Evolutionary conservation across 352 stramenopile genomes (phyloP), one percentile per base, ranked within the genome.

Genomic region (Pythium dissotocum): DNA sequence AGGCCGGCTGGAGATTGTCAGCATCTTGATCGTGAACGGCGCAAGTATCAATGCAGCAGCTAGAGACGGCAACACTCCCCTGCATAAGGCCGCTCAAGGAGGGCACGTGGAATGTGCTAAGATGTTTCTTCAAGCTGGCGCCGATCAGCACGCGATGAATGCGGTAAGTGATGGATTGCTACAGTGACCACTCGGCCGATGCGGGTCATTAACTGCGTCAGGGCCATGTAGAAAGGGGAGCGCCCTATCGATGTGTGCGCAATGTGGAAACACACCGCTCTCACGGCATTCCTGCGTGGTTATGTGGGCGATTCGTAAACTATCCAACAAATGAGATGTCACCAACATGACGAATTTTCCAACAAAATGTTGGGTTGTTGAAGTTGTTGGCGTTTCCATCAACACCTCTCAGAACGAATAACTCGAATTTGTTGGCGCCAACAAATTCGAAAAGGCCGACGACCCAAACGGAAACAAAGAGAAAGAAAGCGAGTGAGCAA

Each of bases 31-130:
- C 2, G 44, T 56, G 4, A 21, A 56, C 21, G 68, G 63, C 8
- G 68, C 58, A 4, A 24, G 40, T 12, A 46, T 65, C 13, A 40
- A 53, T 10, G 33, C n/a, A 7, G 28, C 38, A 4, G 53, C 68
- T 9, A 14, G 18, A 1, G 63, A 67, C 32, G 68, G 68, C 3
- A 70, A 62, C 44, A 70, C 68, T 3, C 30, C 63, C 14, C 68
- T 75, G 1, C 68, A 75, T 21, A 70, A 75, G 52, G 68, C 68
- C 12, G 62, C 68, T 12, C 62, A 70, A 40, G 62, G 62, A 28
- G 68, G 68, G 18, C 14, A 61, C 16, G 4, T 68, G 0, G n/a
- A 48, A 4, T 12, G 63, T 26, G 44, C 44, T 2, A 59, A 65
- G 26, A 9, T 64, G 13, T 52, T 75, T 5, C 24, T 75, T 36